Conservation (phyloP, 1,284 basidiomycete genomes). For the Trametes hirsuta region DNA sequence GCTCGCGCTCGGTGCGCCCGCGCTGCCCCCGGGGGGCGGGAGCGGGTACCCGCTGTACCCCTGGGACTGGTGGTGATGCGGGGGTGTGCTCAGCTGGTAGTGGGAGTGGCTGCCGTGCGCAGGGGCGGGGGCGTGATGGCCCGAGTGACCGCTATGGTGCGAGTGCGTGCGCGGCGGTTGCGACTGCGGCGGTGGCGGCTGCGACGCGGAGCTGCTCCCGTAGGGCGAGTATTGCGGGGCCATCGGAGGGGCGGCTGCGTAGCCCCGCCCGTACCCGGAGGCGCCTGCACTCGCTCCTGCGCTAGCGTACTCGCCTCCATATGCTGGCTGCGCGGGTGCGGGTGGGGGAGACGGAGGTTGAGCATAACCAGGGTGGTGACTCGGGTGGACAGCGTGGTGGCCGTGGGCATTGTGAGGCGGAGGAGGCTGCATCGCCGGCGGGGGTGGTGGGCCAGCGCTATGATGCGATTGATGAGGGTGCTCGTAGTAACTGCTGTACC, state of each 20-base stretch:
- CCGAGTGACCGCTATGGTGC: slow-evolving; percentile 9
- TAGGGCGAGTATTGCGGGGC: slow-evolving; percentile 20
- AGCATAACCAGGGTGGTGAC: slow-evolving; percentile 16
- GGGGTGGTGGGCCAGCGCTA: slow-evolving; percentile 17
- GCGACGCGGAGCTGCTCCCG: slow-evolving; percentile 7
- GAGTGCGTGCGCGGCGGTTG: slow-evolving; percentile 10
- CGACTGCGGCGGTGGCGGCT: slow-evolving; percentile 8
- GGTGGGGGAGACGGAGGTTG: slow-evolving; percentile 19
- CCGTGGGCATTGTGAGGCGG: slow-evolving; percentile 13
- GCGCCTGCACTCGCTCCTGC: neutral
- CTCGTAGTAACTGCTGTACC: slow-evolving; percentile 21
- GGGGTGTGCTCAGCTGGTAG: slow-evolving; percentile 33
- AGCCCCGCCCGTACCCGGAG: slow-evolving; percentile 13
- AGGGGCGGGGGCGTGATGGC: slow-evolving; percentile 6
- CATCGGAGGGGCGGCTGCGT: slow-evolving; percentile 11
- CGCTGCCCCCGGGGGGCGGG: slow-evolving; percentile 17
- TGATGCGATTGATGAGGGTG: slow-evolving; percentile 20
- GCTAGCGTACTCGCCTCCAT: slow-evolving; percentile 20
- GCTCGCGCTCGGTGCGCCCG: neutral
- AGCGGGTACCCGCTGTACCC: slow-evolving; percentile 29
- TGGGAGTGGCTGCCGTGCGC: slow-evolving; percentile 20
- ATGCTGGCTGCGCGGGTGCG: slow-evolving; percentile 14
- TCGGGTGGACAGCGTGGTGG: slow-evolving; percentile 17
- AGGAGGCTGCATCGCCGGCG: slow-evolving; percentile 5
- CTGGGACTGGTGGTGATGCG: slow-evolving; percentile 28